Base-by-base conservation (phyloP, 306 rosid species). In the Vigna trinervia region DNA sequence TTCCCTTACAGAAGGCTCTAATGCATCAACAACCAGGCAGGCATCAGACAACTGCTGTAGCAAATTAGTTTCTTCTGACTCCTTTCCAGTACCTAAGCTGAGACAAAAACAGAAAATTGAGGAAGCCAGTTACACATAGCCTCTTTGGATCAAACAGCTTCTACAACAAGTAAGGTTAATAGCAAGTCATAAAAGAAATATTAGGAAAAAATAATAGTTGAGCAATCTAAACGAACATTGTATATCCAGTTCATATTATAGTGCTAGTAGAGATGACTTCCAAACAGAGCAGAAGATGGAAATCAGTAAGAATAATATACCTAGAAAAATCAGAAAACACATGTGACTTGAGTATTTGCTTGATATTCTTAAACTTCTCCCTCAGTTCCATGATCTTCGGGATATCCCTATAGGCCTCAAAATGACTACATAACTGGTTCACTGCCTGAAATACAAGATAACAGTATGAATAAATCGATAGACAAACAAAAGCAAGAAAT, bases 11-110 rank as follows among this genome's bases (percentile, higher is more conserved):
- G 99, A 95, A 61, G 99, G 94, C 88, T 95, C 99, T 74, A 95
- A 85, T 62, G 99, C 97, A 86, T 95, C 94, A 78, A 95, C 98
- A 78, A 95, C 99, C 85, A 92, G 86, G 87, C 99, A 95, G 77
- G 99, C 97, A 84, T 95, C 96, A 79, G 99, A 92, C 89, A 95
- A 81, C 51, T 89, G 97, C 87, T 91, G 96, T 46, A 95, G 91
- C 78, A 95, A 85, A 86, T 91, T 89, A 30, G 88, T 81, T 89
- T 95, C 98, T 85, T 92, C 99, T 50, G 96, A 87, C 89, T 95
- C 99, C 83, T 95, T 95, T 69, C 99, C 99, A 22, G 99, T 92
- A 79, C 99, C 99, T 89, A 95, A 87, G 99, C 99, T 95, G 97
- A 86, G 84, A 86, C 84, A 56, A 81, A 67, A 75, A 85, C 63